These are phyloP conservation scores for Aspergillus ellipticus DNA, from an alignment of 495 filamentous ascomycete genomes.

Conservation along the genomic window DNA sequence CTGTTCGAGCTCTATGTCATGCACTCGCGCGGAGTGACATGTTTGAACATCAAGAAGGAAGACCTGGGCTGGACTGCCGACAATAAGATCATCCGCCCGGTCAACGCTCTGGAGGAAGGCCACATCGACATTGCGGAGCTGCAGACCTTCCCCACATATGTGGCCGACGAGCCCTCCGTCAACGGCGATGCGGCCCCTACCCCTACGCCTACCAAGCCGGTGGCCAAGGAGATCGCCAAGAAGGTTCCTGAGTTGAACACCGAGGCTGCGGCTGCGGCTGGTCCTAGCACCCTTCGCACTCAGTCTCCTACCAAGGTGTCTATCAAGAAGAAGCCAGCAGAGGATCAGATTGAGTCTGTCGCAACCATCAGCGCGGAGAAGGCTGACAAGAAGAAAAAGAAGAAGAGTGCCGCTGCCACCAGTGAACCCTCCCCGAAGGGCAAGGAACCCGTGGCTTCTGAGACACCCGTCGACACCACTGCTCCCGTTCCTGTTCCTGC, in stretches of 20 bases:
- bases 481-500: constrained; percentile 3
- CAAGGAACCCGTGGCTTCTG: constrained; percentile 22
- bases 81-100: constrained; percentile 71
- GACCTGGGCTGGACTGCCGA: constrained; percentile 88
- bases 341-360: constrained; percentile 36
- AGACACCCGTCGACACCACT: constrained; percentile 13
- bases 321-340: constrained; percentile 39
- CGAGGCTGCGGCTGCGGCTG: constrained; percentile 28
- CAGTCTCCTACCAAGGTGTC: constrained; percentile 40
- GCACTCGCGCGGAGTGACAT: constrained; percentile 93
- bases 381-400: constrained; percentile 57
- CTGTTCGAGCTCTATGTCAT: constrained; percentile 95
- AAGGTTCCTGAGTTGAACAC: constrained; percentile 29
- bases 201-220: constrained; percentile 31
- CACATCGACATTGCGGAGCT: constrained; percentile 51
- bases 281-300: constrained; percentile 31
- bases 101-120: constrained; percentile 70
- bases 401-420: constrained; percentile 44
- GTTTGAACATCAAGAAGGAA: constrained; percentile 73
- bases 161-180: constrained; percentile 46
- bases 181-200: constrained; percentile 45
- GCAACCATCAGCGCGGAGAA: constrained; percentile 41
- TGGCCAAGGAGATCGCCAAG: constrained; percentile 36
- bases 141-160: constrained; percentile 38
- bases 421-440: constrained; percentile 31